A percentile compares a stretch with the other conserved stretches of the same genome.
Conservation (phyloP, 371 early-diverging fungal species). For the Dichotomocladium elegans region DNA sequence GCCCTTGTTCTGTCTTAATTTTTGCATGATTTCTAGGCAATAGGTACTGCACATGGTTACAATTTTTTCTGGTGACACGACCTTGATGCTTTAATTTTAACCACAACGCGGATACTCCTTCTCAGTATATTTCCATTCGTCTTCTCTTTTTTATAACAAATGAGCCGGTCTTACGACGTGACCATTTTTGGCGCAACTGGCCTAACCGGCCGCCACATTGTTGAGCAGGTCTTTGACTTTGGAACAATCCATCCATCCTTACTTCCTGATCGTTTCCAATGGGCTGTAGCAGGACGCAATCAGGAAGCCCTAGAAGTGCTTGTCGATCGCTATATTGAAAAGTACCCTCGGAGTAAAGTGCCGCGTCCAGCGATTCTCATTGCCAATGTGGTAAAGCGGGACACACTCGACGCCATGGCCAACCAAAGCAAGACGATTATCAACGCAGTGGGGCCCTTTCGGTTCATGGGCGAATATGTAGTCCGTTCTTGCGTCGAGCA, state of each 20-base stretch:
- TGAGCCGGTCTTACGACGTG: slow-evolving; percentile 45
- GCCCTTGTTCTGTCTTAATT: no score
- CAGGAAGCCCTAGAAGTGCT: slow-evolving; percentile 41
- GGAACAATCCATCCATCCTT: slow-evolving; percentile 12
- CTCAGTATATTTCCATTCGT: no score
- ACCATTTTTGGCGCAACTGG: slow-evolving; percentile 87
- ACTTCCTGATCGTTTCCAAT: slow-evolving; percentile 23
- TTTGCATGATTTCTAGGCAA: no score
- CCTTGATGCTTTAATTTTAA: no score
- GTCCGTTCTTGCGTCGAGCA: slow-evolving; percentile 80
- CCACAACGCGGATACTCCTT: no score
- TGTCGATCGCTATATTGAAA: slow-evolving; percentile 7
- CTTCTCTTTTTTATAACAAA: no score
- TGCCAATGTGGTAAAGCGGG: slow-evolving; percentile 57
- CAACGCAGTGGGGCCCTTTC: slow-evolving; percentile 84
- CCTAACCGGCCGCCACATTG: slow-evolving; percentile 78
- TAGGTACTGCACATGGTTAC: no score
- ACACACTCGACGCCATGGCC: slow-evolving; percentile 52
- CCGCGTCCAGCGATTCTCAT: slow-evolving; percentile 49
- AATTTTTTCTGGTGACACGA: no score
- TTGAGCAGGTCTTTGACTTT: slow-evolving; percentile 56
- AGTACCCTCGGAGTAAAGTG: slow-evolving; percentile 17
- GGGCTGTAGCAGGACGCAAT: slow-evolving; percentile 73
- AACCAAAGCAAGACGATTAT: slow-evolving; percentile 62
- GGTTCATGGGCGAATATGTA: slow-evolving; percentile 78